Percentiles rank a stretch among this genome's conserved stretches.
These are phyloP conservation scores for Globisporangium heterothallicum DNA, from an alignment of 352 stramenopile genomes.

Conservation along the genomic window DNA sequence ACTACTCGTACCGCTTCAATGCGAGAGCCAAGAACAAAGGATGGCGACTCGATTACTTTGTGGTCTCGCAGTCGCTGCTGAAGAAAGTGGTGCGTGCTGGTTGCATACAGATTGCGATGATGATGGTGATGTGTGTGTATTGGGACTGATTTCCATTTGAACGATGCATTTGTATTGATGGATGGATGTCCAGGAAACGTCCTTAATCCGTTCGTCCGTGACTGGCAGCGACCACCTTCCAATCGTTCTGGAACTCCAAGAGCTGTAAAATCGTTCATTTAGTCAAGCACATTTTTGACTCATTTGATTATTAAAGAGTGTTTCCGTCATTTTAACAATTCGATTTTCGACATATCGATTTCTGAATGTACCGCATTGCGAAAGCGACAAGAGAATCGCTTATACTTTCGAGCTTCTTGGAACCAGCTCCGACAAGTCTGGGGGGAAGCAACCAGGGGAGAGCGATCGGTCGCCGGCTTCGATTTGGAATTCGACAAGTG, in stretches of 20 bases:
- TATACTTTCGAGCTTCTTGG: background rate
- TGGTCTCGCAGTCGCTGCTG: slow-evolving; percentile 59
- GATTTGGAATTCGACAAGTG: slow-evolving; percentile 55
- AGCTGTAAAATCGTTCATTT: slow-evolving; percentile 9
- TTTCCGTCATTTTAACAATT: background rate
- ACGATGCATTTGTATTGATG: slow-evolving; percentile 5
- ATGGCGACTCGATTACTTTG: slow-evolving; percentile 86
- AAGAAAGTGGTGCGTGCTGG: slow-evolving; percentile 51
- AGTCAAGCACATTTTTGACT: background rate
- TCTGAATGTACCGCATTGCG: too few relatives aligned
- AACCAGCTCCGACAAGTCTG: background rate
- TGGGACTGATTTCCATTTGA: background rate
- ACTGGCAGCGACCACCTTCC: slow-evolving; percentile 76
- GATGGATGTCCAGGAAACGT: slow-evolving; percentile 25
- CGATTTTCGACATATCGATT: too few relatives aligned
- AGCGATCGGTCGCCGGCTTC: slow-evolving; percentile 34
- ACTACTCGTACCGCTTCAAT: slow-evolving; percentile 81
- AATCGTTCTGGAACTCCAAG: slow-evolving; percentile 55
- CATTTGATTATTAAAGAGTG: too few relatives aligned
- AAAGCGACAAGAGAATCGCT: background rate
- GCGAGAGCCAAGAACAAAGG: slow-evolving; percentile 78
- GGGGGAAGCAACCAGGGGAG: slow-evolving; percentile 9
- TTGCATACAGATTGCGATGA: background rate
- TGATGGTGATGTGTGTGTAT: too few relatives aligned
- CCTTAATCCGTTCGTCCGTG: slow-evolving; percentile 59